A percentile compares a stretch with the other conserved stretches of the same genome.
Conservation (phyloP, 257 asterid species). For the Solanum clarkiae region DNA sequence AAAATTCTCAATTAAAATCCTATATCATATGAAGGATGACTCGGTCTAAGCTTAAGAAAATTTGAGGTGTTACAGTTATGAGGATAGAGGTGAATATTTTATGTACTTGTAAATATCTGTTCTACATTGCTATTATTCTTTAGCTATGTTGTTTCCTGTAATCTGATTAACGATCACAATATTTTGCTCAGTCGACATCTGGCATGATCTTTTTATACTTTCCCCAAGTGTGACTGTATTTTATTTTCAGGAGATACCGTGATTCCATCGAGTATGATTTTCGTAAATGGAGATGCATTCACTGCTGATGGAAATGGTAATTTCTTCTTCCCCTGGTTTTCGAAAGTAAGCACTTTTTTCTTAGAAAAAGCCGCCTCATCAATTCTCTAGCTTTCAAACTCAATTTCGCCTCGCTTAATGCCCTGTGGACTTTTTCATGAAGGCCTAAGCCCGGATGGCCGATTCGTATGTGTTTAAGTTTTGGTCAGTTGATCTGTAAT, state of each 20-base stretch:
- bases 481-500: background rate
- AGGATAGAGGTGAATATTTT: background rate
- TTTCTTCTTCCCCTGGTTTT: background rate
- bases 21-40: too few relatives aligned
- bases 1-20: too few relatives aligned
- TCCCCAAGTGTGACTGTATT: background rate
- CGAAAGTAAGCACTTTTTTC: background rate
- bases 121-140: background rate
- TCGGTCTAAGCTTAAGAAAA: too few relatives aligned
- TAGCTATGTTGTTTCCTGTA: background rate
- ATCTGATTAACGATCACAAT: background rate
- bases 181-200: background rate
- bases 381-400: background rate
- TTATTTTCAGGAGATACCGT: background rate
- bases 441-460: background rate
- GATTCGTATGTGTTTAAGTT: background rate
- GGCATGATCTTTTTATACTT: background rate
- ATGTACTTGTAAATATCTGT: background rate
- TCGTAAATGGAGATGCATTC: constrained; percentile 7
- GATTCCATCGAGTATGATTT: background rate
- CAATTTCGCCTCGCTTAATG: background rate
- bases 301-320: constrained; percentile 25
- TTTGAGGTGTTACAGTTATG: too few relatives aligned
- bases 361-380: background rate
- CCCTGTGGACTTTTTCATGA: background rate